These are phyloP conservation scores for Zarea fungicola DNA, from an alignment of 2,329 filamentous ascomycete species.

Conservation along the genomic window DNA sequence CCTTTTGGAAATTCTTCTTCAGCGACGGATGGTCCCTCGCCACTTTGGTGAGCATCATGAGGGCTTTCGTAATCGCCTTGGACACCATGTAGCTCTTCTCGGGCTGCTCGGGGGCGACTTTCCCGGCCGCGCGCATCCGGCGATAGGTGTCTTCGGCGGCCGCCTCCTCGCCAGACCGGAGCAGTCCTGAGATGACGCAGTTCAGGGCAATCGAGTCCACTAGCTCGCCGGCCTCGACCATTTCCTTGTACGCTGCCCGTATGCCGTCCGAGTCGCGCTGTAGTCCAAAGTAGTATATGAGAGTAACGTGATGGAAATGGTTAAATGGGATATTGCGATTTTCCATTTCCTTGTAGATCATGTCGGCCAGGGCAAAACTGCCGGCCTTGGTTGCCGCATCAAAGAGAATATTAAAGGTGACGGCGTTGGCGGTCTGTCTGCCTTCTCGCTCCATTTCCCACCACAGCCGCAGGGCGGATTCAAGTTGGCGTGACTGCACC, in stretches of 20 bases:
- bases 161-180: slow-evolving; percentile 68
- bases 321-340: slow-evolving; percentile 62
- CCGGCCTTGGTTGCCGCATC: slow-evolving; percentile 81
- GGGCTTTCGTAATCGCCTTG: slow-evolving; percentile 46
- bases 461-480: slow-evolving; percentile 71
- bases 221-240: slow-evolving; percentile 80
- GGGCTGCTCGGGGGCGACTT: slow-evolving; percentile 33
- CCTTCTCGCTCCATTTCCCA: slow-evolving; percentile 79
- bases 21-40: slow-evolving; percentile 53
- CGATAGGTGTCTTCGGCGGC: slow-evolving; percentile 77
- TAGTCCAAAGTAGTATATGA: slow-evolving; percentile 81
- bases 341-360: slow-evolving; percentile 77
- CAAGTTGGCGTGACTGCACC: slow-evolving; percentile 52
- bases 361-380: slow-evolving; percentile 78
- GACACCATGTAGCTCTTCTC: slow-evolving; percentile 42
- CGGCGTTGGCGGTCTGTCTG: slow-evolving; percentile 58
- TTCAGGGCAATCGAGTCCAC: slow-evolving; percentile 86
- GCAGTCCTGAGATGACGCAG: slow-evolving; percentile 72
- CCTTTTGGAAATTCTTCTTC: slow-evolving; percentile 49
- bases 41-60: slow-evolving; percentile 54
- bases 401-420: slow-evolving; percentile 93
- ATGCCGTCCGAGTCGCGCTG: slow-evolving; percentile 68
- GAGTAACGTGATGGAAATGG: slow-evolving; percentile 73
- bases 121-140: slow-evolving; percentile 68
- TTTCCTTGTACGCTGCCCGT: slow-evolving; percentile 70